Evolutionary conservation across 139 green algal species (phyloP), one percentile per base, ranked within the genome.

Genomic region (Monoraphidium neglectum): DNA sequence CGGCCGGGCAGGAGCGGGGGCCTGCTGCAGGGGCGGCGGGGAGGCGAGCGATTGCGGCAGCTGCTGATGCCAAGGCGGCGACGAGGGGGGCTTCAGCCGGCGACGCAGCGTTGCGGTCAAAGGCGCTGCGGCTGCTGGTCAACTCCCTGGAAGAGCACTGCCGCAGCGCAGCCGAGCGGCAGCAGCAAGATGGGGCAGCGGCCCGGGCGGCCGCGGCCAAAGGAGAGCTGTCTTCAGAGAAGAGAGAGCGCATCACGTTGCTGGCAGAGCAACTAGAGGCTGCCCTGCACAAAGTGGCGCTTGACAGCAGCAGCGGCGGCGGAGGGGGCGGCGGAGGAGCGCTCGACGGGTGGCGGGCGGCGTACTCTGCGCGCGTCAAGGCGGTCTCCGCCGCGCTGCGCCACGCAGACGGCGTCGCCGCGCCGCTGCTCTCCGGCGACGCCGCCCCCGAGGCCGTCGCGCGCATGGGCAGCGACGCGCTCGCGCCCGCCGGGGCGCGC

Each of bases 331-430:
- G 23, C 6, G 12, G 21, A 43, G 64, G 73, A 16, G 56, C 12
- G 33, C 43, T 33, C 3, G 24, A 47, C 33, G 57, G 38, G 21
- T 49, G 37, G n/a, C 32, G 16, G 6, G 49, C 28, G 5, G 23
- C 47, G 30, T 12, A 40, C 28, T 32, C n/a, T 23, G 24, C 26
- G 18, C 21, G 21, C 8, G 15, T 23, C 26, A 30, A 15, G 26
- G 24, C 16, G 38, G 35, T 85, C 51, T 56, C 47, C 61, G 74
- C 32, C 36, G 79, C 68, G 35, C 57, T 85, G 12, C 59, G 70
- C 28, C 54, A 78, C 36, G 28, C 35, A 13, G 79, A 85, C 70
- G 79, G 79, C n/a, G 54, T 81, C 28, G 74, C 79, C 8, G 38
- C 36, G 21, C 51, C 53, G 6, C 79, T 85, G 60, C 75, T 85